Evolutionary conservation across 805 yeast genomes (phyloP).

Genomic region (Kodamaea laetipori): DNA sequence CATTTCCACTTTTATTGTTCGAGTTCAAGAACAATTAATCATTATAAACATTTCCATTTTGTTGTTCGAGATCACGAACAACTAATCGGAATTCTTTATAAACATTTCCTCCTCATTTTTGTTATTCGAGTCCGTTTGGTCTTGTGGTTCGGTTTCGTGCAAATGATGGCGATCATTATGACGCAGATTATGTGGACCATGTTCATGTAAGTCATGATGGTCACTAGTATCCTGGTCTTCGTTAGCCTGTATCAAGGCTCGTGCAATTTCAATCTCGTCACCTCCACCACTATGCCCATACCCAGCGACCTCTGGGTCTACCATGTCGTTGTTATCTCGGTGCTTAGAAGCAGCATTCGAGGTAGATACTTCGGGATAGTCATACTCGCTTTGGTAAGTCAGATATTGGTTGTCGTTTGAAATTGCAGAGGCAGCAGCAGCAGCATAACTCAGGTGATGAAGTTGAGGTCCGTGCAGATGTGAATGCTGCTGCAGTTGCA

Average conservation of each 20-base stretch:
- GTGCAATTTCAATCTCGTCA: constrained; percentile 64
- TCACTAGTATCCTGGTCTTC: constrained; percentile 30
- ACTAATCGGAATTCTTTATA: constrained; percentile 1
- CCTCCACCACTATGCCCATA: constrained; percentile 43
- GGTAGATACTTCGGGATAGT: constrained; percentile 14
- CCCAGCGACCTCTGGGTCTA: constrained; percentile 60
- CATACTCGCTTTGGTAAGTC: constrained; percentile 20
- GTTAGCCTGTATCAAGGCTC: constrained; percentile 64
- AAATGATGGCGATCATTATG: neutral
- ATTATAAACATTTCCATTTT: too few relatives aligned
- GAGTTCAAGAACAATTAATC: too few relatives aligned
- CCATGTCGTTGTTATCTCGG: constrained; percentile 35
- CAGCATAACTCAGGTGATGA: constrained; percentile 29
- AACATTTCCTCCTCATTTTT: neutral
- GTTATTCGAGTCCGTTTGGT: neutral
- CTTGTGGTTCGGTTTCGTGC: neutral
- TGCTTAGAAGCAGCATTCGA: constrained; percentile 13
- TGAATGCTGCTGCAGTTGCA: constrained; percentile 18
- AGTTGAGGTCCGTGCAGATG: constrained; percentile 17
- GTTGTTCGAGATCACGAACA: too few relatives aligned
- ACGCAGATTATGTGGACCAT: neutral
- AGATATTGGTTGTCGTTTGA: constrained; percentile 23
- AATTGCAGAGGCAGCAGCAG: constrained; percentile 38
- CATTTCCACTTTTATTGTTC: too few relatives aligned
- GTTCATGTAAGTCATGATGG: constrained; percentile 1